Percentiles rank a stretch among this genome's conserved stretches.
phyloP scores from a whole-genome alignment of 78 protist genomes.

The Cyanophora paradoxa region DNA sequence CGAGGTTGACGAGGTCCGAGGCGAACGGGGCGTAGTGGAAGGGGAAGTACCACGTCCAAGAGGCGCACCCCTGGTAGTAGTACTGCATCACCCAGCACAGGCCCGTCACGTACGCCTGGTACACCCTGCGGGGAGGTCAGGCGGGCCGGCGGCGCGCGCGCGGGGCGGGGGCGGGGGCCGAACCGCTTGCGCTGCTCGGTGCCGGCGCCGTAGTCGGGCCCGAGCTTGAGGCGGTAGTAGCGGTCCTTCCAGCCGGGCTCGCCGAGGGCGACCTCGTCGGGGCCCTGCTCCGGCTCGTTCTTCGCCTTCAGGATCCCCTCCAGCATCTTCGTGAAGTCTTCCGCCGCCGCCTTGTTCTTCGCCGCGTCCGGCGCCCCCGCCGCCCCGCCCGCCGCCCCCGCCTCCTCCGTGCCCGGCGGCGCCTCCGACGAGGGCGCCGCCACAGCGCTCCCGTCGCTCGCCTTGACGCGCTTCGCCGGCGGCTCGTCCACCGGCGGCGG shows the following conservation, averaged over 20 bases:
- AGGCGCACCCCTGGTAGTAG: slow-evolving; percentile 87
- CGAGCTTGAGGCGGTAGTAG: slow-evolving; percentile 73
- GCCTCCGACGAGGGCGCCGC: too few species aligned
- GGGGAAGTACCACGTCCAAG: slow-evolving; percentile 96
- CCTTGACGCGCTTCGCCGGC: not conserved
- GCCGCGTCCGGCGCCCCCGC: not conserved
- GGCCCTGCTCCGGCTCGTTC: not conserved
- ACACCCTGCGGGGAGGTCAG: not conserved
- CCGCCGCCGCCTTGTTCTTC: slow-evolving; percentile 2
- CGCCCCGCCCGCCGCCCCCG: not conserved
- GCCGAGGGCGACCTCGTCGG: slow-evolving; percentile 47
- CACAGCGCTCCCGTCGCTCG: not conserved
- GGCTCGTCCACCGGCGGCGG: not conserved
- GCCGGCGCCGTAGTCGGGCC: not conserved
- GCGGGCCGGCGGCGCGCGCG: not conserved
- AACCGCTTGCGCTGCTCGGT: not conserved
- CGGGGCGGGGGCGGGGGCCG: not conserved
- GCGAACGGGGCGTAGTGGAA: slow-evolving; percentile 94
- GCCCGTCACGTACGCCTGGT: slow-evolving; percentile 70
- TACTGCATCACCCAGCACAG: slow-evolving; percentile 93
- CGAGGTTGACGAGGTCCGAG: slow-evolving; percentile 32
- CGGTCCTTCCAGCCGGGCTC: slow-evolving; percentile 85
- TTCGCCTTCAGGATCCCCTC: not conserved
- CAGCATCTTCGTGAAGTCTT: slow-evolving; percentile 8
- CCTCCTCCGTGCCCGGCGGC: too few species aligned